Percentiles rank a stretch among this genome's conserved stretches.
These are phyloP conservation scores for Fusarium sp. DNA, from an alignment of 2,329 filamentous ascomycete genomes.

Conservation along the genomic window DNA sequence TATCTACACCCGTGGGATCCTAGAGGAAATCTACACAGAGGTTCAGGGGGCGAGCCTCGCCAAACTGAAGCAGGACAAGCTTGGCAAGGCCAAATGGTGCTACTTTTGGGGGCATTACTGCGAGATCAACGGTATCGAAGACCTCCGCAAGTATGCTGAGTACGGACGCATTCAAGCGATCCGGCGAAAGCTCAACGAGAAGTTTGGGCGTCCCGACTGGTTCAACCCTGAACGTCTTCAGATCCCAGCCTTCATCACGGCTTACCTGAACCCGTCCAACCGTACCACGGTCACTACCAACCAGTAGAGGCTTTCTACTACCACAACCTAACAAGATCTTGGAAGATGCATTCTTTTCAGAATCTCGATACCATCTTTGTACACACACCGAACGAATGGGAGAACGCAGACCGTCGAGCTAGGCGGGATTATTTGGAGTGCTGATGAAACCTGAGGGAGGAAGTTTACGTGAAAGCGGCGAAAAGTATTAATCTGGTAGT, in stretches of 20 bases:
- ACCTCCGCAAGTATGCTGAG: background rate
- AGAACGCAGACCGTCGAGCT: too few species aligned
- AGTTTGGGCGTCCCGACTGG: background rate
- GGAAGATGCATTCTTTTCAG: too few species aligned
- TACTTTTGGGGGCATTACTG: background rate
- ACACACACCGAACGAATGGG: too few species aligned
- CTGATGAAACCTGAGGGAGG: too few species aligned
- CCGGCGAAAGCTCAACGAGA: background rate
- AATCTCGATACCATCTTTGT: too few species aligned
- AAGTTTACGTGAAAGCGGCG: too few species aligned
- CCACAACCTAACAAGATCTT: too few species aligned
- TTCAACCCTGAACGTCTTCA: background rate
- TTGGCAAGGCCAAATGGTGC: background rate
- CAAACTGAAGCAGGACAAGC: background rate
- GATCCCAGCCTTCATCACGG: background rate
- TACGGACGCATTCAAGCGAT: background rate
- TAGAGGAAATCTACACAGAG: background rate
- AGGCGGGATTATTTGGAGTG: too few species aligned
- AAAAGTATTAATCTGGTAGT: background rate
- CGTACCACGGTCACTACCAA: background rate
- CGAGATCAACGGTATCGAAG: background rate
- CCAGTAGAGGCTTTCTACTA: background rate
- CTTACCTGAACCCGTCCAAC: background rate
- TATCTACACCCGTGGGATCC: too few species aligned
- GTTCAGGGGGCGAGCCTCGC: fast-evolving